Conservation (phyloP, 2,329 filamentous ascomycete species). For the Aspergillus thermomutatus region DNA sequence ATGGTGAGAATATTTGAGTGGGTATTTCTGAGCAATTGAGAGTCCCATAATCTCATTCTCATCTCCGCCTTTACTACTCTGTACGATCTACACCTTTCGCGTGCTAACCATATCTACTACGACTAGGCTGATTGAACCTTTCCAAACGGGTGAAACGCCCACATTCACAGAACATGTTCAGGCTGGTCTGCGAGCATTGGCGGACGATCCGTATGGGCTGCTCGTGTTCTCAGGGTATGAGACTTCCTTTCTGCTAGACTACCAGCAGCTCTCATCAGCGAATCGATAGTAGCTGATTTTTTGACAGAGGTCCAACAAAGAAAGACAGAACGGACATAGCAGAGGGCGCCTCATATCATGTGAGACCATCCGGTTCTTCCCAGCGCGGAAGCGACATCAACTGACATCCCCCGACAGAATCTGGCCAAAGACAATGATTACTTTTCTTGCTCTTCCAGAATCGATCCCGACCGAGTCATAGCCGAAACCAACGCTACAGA, state of each 20-base stretch:
- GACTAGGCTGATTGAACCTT: slow-evolving; percentile 67
- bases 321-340: slow-evolving; percentile 50
- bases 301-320: slow-evolving; percentile 60
- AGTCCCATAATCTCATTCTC: not conserved
- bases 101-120: not conserved
- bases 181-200: slow-evolving; percentile 57
- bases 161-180: slow-evolving; percentile 77
- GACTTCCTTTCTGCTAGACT: slow-evolving; percentile 15
- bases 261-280: too few relatives aligned
- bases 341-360: slow-evolving; percentile 64
- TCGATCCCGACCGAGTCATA: slow-evolving; percentile 41
- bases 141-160: slow-evolving; percentile 72
- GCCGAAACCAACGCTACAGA: slow-evolving; percentile 74
- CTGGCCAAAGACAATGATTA: slow-evolving; percentile 32
- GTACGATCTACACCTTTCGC: not conserved
- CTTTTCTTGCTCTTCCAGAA: slow-evolving; percentile 22
- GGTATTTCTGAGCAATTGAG: not conserved
- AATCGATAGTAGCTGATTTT: not conserved
- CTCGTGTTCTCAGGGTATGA: slow-evolving; percentile 71
- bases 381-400: not conserved
- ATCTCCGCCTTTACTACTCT: not conserved
- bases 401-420: slow-evolving; percentile 21
- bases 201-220: slow-evolving; percentile 46
- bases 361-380: slow-evolving; percentile 17
- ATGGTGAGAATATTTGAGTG: slow-evolving; percentile 44